Evolutionary conservation across 2,329 filamentous ascomycete genomes (phyloP).

Genomic region (Byssoonygena ceratinophila): DNA sequence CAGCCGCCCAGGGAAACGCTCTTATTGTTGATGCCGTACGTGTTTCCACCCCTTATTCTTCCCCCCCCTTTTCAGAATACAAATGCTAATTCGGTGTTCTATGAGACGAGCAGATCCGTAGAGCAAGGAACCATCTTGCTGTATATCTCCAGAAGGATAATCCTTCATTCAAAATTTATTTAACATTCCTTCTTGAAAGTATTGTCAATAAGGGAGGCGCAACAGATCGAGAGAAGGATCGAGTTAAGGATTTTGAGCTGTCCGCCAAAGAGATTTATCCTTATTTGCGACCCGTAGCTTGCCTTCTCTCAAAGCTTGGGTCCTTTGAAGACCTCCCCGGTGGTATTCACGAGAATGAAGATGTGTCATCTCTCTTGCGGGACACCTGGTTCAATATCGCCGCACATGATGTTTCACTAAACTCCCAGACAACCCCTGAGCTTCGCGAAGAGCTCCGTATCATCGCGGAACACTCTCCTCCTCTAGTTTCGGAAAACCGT

Average conservation of each 20-base stretch:
- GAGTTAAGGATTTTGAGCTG: conserved; percentile 67
- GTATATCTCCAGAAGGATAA: conserved; percentile 55
- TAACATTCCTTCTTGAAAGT: conserved; percentile 70
- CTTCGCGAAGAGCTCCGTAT: conserved; percentile 67
- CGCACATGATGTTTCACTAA: conserved; percentile 75
- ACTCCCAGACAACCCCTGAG: conserved; percentile 60
- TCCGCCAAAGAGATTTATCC: conserved; percentile 80
- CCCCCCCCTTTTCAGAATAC: neutral
- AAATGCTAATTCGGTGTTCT: conserved; percentile 6
- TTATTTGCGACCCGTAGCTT: conserved; percentile 74
- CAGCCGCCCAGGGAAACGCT: conserved; percentile 57
- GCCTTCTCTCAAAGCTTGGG: conserved; percentile 54
- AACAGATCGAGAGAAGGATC: conserved; percentile 60
- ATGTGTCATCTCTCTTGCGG: conserved; percentile 64
- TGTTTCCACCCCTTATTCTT: conserved; percentile 19
- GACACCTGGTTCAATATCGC: conserved; percentile 99
- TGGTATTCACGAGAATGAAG: conserved; percentile 41
- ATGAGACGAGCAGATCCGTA: conserved; percentile 47
- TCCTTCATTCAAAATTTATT: conserved; percentile 69
- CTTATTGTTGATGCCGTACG: conserved; percentile 61
- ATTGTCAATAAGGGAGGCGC: conserved; percentile 86
- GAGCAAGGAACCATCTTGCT: conserved; percentile 71
- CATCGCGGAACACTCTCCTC: conserved; percentile 77
- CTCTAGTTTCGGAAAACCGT: conserved; percentile 77
- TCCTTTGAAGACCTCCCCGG: conserved; percentile 20